phyloP scores from a whole-genome alignment of 768 basidiomycete species.

The Xerocomellus amylosporus region DNA sequence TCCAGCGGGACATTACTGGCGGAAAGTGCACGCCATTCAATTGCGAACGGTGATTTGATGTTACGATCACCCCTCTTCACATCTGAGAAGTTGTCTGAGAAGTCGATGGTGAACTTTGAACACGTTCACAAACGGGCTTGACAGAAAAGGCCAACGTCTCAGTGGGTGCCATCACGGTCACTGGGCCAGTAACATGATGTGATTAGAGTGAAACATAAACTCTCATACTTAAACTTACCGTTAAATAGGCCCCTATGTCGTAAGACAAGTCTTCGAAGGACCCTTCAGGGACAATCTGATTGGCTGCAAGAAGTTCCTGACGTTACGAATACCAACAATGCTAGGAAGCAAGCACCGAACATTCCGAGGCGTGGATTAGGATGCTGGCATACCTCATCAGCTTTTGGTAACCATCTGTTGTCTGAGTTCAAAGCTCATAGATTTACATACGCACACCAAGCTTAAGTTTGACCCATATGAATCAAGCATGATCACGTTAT shows the following conservation, averaged over 20 bases:
- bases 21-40: neutral
- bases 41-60: slow-evolving; percentile 10
- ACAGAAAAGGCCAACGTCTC: neutral
- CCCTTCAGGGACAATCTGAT: neutral
- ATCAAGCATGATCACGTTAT: slow-evolving; percentile 6
- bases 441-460: slow-evolving; percentile 21
- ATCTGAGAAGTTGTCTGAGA: neutral
- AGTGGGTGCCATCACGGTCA: neutral
- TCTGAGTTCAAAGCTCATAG: slow-evolving; percentile 22
- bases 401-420: slow-evolving; percentile 5
- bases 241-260: slow-evolving; percentile 7
- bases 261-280: neutral
- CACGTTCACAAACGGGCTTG: neutral
- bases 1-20: neutral
- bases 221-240: slow-evolving; percentile 4
- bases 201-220: slow-evolving; percentile 3
- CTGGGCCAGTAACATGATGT: neutral
- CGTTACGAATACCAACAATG: neutral
- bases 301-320: neutral
- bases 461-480: slow-evolving; percentile 21
- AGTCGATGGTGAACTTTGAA: slow-evolving; percentile 4
- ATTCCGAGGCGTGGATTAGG: neutral
- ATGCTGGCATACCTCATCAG: slow-evolving; percentile 12
- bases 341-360: neutral
- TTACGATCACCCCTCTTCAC: neutral